Base-by-base conservation (phyloP, 2,329 filamentous ascomycete species). In the Aspergillus calidoustus region DNA sequence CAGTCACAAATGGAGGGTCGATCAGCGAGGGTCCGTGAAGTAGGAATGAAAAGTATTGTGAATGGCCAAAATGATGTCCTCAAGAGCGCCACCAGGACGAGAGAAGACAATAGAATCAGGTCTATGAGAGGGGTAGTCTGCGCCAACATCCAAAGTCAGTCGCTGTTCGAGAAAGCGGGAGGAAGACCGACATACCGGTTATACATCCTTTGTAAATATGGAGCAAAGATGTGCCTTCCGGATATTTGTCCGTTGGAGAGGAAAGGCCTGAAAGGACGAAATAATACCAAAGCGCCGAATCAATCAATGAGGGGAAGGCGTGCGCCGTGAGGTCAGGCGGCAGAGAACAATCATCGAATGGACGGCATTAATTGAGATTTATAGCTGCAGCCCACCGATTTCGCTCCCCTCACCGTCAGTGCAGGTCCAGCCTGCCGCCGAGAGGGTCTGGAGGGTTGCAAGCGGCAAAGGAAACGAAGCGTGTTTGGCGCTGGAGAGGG, bases 31-130 rank as follows among this genome's bases (percentile, higher is more conserved):
- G 61, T 51, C 51, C 44, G 59, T 54, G 51, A 54, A 58, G 50
- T 38, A 54, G 43, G 23, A 23, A 48, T 56, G 23, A 38, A 50
- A 61, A 57, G 50, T 7, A 47, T n/a, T 34, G 47, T 57, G 46
- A 51, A 57, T 51, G 54, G 54, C 28, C 43, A 49, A 31, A 43
- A 43, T 13, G 48, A 54, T 44, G 38, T 49, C 31, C 43, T 51
- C 34, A 19, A 48, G 50, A 46, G 13, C 56, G 62, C 57, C 52
- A 62, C 52, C 50, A 57, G 50, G 53, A 46, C 48, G 50, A 51
- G 55, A 63, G 25, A 34, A 43, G 31, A 59, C 22, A 56, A 67
- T 63, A 50, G 62, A 52, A 66, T 66, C 70, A 69, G 62, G 59
- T 62, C 50, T 67, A 46, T 57, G 58, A 54, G 67, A 68, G 62